Conservation (phyloP, 176 grass and related monocot genomes). For the Oryza meyeriana region DNA sequence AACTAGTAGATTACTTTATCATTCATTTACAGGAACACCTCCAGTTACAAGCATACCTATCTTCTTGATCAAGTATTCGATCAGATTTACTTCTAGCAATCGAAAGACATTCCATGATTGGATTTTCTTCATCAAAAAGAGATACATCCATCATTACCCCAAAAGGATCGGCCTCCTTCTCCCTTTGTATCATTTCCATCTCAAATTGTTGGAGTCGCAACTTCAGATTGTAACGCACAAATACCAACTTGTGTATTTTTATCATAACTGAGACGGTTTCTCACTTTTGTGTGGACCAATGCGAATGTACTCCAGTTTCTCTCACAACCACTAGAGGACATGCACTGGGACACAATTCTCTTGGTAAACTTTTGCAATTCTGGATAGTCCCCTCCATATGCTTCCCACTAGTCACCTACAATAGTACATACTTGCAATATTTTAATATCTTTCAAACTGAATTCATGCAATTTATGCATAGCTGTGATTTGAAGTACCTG, state of each 20-base stretch:
- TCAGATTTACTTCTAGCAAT: not conserved
- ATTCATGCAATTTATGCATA: too few relatives aligned
- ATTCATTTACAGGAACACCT: conserved; percentile 4
- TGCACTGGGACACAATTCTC: not conserved
- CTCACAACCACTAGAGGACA: not conserved
- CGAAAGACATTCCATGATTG: not conserved
- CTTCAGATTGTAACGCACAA: not conserved
- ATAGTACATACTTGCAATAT: too few relatives aligned
- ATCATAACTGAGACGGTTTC: not conserved
- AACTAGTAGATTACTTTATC: not conserved
- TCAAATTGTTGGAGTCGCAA: not conserved
- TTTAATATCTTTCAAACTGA: too few relatives aligned
- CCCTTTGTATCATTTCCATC: not conserved
- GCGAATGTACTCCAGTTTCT: not conserved
- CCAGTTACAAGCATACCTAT: not conserved
- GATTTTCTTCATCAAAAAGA: not conserved
- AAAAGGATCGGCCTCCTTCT: not conserved
- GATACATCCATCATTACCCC: not conserved
- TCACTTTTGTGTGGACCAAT: not conserved
- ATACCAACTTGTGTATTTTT: not conserved
- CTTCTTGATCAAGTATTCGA: not conserved
- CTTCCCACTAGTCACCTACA: not conserved
- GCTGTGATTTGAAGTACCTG: too few relatives aligned
- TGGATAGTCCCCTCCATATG: not conserved
- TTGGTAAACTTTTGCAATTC: not conserved